Evolutionary conservation across 306 rosid species (phyloP), one percentile per base, ranked within the genome.

Genomic region (Echinosophora koreensis): DNA sequence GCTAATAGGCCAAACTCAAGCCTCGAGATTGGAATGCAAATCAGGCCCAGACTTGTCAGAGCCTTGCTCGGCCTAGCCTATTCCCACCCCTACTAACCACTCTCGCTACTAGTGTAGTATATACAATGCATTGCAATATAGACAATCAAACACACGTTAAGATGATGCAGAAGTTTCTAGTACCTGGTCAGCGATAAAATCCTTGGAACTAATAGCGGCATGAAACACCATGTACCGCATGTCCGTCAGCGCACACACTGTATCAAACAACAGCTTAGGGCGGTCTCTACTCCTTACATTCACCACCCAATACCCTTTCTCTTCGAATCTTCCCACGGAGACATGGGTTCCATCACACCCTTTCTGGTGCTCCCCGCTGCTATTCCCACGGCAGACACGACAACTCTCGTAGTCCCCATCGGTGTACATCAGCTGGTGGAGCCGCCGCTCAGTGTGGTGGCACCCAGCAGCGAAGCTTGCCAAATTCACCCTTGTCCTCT

Each of bases 351-450:
- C 82, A 58, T 85, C 92, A 68, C 84, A 82, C 1, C 89, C 81
- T 55, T 68, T 87, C 76, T 84, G 84, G 44, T 85, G 84, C 5
- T 60, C 56, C 2, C 74, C 77, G 0, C 42, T 18, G 11, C 73
- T 64, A 0, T 77, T 77, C 0, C 84, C 86, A 0, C 83, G 77
- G 0, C 90, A 83, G 1, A 82, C 82, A 1, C 44, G 37, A 44
- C 86, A 85, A 59, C 62, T 32, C 76, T 90, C 86, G 27, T 85
- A 90, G 39, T 92, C 97, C 5, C 83, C 70, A 5, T 84, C 87
- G 1, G 46, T 82, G 5, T 68, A 81, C 97, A 92, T 88, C 79
- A 92, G 17, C 83, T 92, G 97, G 87, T 90, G 96, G 12, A 92
- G 89, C 77, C 90, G 88, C 77, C 90, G 79, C 71, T 92, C 96